Base-by-base conservation (phyloP, 148 eudicot genomes). In the Simmondsia chinensis region DNA sequence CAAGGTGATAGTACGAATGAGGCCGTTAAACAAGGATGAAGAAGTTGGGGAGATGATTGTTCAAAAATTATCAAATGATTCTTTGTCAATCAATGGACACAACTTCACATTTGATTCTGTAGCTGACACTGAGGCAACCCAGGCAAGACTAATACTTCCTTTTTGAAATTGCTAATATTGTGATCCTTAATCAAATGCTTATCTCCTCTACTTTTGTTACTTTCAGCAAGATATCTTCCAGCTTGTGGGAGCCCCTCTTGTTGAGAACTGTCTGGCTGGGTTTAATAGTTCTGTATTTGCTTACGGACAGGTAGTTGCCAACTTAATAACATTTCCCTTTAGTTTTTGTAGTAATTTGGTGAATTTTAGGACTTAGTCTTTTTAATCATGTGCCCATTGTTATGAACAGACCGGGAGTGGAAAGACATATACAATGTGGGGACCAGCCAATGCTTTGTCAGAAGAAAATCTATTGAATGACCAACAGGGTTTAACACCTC, bases 261-360 rank as follows among this genome's bases (percentile, higher is more conserved):
- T 93, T 16, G 99, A 93, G 54, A 93, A 93, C 59, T 93, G 99
- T 74, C 72, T 93, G 57, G 74, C 96, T 42, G 99, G 99, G 23
- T 86, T 86, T 54, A 93, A 86, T 46, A 93, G 99, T 54, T 86
- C 99, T 11, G 95, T 93, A 31, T 93, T 91, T 70, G 99, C 96
- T 19, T 93, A 93, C 51, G 99, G 99, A 54, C 99, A 86, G 96
- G 99, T 93, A 75, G 14, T 6, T 52, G 34, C 39, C 20, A 6
- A 3, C 31, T 9, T 15, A 16, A 32, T 28, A 22, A 1, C 49
- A n/a, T 38, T 9, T 44, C 23, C 36, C 7, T 22, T 27, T 16
- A 3, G 7, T 31, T 7, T 19, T 23, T 39, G 24, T 37, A 13
- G 23, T 9, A 9, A 12, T 38, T 12, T 34, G 10, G 27, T 28